Conservation (phyloP, 1,139 yeast species). For the Saccharomyces hybrid region DNA sequence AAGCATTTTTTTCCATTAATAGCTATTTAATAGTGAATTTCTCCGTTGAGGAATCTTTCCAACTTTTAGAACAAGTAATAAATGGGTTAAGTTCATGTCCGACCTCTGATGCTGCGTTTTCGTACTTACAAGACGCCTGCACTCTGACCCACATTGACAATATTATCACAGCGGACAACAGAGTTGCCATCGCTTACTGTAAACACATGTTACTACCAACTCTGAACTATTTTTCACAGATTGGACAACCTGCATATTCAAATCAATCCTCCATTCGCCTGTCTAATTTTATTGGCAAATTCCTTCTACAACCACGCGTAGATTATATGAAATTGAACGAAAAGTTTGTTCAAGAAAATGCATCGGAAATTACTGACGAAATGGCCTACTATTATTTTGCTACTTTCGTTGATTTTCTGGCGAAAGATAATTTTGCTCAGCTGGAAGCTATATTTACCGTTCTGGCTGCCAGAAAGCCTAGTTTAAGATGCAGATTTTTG, state of each 20-base stretch:
- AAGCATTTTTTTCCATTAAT: neutral
- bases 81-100: neutral
- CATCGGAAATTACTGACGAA: slow-evolving; percentile 7
- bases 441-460: slow-evolving; percentile 39
- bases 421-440: slow-evolving; percentile 25
- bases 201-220: slow-evolving; percentile 20
- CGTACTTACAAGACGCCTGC: neutral
- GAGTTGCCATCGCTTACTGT: slow-evolving; percentile 16
- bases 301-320: slow-evolving; percentile 14
- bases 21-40: slow-evolving; percentile 5
- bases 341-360: slow-evolving; percentile 15
- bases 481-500: slow-evolving; percentile 28
- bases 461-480: slow-evolving; percentile 34
- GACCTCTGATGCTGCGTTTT: neutral
- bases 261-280: slow-evolving; percentile 6
- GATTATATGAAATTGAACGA: slow-evolving; percentile 16
- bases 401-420: slow-evolving; percentile 17
- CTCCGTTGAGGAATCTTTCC: slow-evolving; percentile 20
- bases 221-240: slow-evolving; percentile 15
- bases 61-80: slow-evolving; percentile 11
- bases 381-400: slow-evolving; percentile 20
- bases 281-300: slow-evolving; percentile 11
- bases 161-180: slow-evolving; percentile 11
- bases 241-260: slow-evolving; percentile 1
- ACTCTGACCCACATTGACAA: slow-evolving; percentile 5